These are phyloP conservation scores for Panicum virgatum DNA, from an alignment of 202 grass and related monocot genomes.

Conservation along the genomic window DNA sequence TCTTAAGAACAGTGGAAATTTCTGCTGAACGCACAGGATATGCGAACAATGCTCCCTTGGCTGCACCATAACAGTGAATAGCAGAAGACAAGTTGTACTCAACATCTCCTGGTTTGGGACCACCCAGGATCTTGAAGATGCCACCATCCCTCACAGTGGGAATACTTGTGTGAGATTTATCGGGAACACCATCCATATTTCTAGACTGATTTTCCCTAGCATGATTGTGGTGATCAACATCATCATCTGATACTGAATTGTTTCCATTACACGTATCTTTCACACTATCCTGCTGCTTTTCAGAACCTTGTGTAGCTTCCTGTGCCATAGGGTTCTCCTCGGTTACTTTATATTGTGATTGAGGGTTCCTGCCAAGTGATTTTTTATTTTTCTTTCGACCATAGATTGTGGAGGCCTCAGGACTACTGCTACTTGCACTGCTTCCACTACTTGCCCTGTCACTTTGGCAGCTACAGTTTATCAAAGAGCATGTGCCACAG, in stretches of 20 bases:
- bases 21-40: conserved; percentile 47
- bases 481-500: conserved; percentile 81
- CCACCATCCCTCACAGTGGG: conserved; percentile 70
- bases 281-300: conserved; percentile 29
- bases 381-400: conserved; percentile 83
- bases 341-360: conserved; percentile 42
- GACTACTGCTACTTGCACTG: conserved; percentile 87
- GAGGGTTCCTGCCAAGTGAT: conserved; percentile 43
- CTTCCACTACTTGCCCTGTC: conserved; percentile 88
- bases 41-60: conserved; percentile 50
- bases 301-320: conserved; percentile 39
- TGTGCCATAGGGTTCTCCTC: conserved; percentile 32
- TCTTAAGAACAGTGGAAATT: conserved; percentile 69
- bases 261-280: conserved; percentile 35
- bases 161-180: conserved; percentile 45
- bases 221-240: conserved; percentile 18
- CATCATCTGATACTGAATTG: conserved; percentile 21
- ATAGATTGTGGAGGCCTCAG: conserved; percentile 50
- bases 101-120: conserved; percentile 71
- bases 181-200: conserved; percentile 21
- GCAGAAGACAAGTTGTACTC: conserved; percentile 81
- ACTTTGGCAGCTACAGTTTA: conserved; percentile 97
- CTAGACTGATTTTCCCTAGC: conserved; percentile 15
- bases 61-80: conserved; percentile 69
- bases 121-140: conserved; percentile 86